Conservation (phyloP, 768 basidiomycete genomes). For the Mycena floridula region DNA sequence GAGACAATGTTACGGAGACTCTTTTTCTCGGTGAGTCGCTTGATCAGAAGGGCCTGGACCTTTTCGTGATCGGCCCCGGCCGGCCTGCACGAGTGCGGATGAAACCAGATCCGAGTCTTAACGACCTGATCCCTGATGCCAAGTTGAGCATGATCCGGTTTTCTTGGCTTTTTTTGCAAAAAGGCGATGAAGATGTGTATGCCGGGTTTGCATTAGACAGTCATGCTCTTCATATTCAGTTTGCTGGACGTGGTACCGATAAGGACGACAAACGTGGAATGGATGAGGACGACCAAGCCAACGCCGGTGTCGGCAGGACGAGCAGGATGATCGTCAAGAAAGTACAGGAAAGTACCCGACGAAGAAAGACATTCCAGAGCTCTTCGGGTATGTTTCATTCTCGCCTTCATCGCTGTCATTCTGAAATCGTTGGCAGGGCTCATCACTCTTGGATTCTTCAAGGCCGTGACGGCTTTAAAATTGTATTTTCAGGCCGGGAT, state of each 20-base stretch:
- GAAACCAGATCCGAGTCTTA: slow-evolving; percentile 79
- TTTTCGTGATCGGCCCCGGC: too few species aligned
- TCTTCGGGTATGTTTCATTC: slow-evolving; percentile 69
- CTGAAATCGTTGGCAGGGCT: too few species aligned
- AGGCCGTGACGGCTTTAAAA: too few species aligned
- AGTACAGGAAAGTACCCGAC: slow-evolving; percentile 88
- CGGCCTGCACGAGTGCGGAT: slow-evolving; percentile 86
- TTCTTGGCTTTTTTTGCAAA: slow-evolving; percentile 85
- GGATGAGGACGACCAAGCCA: too few species aligned
- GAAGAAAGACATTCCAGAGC: slow-evolving; percentile 83
- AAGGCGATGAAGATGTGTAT: slow-evolving; percentile 71
- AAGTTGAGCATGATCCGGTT: slow-evolving; percentile 94
- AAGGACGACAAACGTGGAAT: slow-evolving; percentile 41
- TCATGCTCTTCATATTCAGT: slow-evolving; percentile 75
- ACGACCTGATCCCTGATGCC: slow-evolving; percentile 29
- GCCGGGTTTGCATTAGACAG: slow-evolving; percentile 85
- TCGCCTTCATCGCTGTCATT: too few species aligned
- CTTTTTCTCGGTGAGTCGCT: slow-evolving; percentile 46
- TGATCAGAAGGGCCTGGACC: too few species aligned
- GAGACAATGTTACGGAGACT: slow-evolving; percentile 47
- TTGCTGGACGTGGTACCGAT: slow-evolving; percentile 79
- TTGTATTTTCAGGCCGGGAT: too few species aligned
- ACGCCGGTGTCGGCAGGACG: slow-evolving; percentile 39
- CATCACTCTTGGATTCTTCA: too few species aligned
- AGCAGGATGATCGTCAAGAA: slow-evolving; percentile 99